These are phyloP conservation scores for Dothidotthia symphoricarpi DNA, from an alignment of 2,329 filamentous ascomycete genomes.

Conservation along the genomic window DNA sequence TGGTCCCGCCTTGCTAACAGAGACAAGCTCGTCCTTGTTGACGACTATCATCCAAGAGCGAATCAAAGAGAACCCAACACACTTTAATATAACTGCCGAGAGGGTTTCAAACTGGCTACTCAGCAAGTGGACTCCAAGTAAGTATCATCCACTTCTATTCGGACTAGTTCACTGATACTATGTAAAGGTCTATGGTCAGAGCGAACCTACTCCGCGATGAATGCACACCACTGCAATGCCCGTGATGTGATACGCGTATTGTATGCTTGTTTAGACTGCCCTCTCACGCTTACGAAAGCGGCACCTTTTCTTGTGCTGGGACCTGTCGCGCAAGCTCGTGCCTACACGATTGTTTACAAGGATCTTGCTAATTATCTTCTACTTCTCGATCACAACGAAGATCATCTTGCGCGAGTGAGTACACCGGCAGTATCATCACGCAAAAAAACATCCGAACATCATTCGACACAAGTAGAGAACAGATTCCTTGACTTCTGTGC, in stretches of 20 bases:
- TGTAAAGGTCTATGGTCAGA: slow-evolving; percentile 54
- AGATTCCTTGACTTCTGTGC: slow-evolving; percentile 48
- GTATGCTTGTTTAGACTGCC: slow-evolving; percentile 64
- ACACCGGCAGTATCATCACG: slow-evolving; percentile 1
- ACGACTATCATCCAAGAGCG: slow-evolving; percentile 64
- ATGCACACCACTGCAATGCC: slow-evolving; percentile 63
- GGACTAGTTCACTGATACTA: slow-evolving; percentile 11
- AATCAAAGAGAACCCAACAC: slow-evolving; percentile 66
- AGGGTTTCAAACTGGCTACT: slow-evolving; percentile 80
- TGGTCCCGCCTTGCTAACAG: slow-evolving; percentile 75
- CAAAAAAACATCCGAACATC: slow-evolving; percentile 15
- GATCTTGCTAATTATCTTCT: slow-evolving; percentile 53
- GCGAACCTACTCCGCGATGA: slow-evolving; percentile 62
- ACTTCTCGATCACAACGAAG: slow-evolving; percentile 26
- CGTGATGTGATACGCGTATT: slow-evolving; percentile 67
- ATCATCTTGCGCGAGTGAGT: slow-evolving; percentile 8
- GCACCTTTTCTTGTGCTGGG: slow-evolving; percentile 41
- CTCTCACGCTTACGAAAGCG: slow-evolving; percentile 22
- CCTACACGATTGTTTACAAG: slow-evolving; percentile 42
- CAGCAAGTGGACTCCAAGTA: slow-evolving; percentile 78
- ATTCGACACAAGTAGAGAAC: slow-evolving; percentile 23
- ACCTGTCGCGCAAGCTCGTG: slow-evolving; percentile 46
- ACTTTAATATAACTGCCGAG: slow-evolving; percentile 65
- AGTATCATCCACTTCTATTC: slow-evolving; percentile 24
- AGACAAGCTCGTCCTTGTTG: slow-evolving; percentile 75